Evolutionary conservation across 2,329 filamentous ascomycete genomes (phyloP).

Genomic region (Hirsutella minnesotensis): DNA sequence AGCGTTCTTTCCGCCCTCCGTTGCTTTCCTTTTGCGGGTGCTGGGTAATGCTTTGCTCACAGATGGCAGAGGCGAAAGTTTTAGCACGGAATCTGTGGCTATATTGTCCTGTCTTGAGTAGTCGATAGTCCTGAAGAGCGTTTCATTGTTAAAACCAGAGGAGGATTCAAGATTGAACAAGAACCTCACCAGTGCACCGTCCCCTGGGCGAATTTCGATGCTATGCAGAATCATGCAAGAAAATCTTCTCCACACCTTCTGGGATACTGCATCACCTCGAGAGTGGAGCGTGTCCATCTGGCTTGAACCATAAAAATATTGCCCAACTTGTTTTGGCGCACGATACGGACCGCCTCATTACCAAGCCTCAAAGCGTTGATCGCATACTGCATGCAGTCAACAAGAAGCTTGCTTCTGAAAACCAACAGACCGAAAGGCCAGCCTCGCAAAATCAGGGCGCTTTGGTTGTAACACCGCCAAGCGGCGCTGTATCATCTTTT

Average conservation of each 20-base stretch:
- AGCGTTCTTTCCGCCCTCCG: too few species aligned
- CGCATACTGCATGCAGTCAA: not conserved
- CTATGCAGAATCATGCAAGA: conserved; percentile 4
- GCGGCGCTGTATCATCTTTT: too few species aligned
- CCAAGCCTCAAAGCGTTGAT: not conserved
- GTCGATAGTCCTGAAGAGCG: too few species aligned
- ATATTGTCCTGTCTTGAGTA: too few species aligned
- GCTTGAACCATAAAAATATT: conserved; percentile 4
- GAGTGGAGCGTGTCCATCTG: conserved; percentile 6
- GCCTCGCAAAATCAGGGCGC: not conserved
- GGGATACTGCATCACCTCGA: conserved; percentile 8
- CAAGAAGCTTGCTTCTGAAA: not conserved
- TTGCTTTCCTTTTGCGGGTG: too few species aligned
- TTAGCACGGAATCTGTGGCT: too few species aligned
- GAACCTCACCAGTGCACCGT: conserved; percentile 4
- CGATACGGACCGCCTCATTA: conserved; percentile 5
- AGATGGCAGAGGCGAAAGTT: too few species aligned
- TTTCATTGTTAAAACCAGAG: too few species aligned
- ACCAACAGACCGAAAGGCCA: not conserved
- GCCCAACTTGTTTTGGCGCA: conserved; percentile 2
- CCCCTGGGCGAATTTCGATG: conserved; percentile 5
- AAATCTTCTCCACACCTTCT: conserved; percentile 5
- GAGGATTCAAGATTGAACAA: too few species aligned
- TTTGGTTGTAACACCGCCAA: not conserved
- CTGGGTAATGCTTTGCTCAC: too few species aligned